A percentile compares a stretch with the other conserved stretches of the same genome.
Evolutionary conservation across 495 filamentous ascomycete species (phyloP).

Genomic region (Tuber magnatum): DNA sequence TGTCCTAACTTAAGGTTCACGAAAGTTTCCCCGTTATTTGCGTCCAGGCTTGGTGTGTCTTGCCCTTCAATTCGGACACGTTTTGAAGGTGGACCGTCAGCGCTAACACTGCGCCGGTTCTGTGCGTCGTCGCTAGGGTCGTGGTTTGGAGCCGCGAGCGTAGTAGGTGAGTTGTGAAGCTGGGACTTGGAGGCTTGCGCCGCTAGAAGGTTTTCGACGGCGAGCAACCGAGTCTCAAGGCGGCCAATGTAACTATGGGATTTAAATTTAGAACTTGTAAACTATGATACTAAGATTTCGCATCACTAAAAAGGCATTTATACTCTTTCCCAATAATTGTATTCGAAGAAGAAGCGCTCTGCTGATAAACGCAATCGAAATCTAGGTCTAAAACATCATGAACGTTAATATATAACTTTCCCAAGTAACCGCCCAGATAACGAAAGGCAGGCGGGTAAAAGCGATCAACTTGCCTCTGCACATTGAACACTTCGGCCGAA

Average conservation of each 20-base stretch:
- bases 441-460: neutral
- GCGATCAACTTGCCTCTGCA: slow-evolving; percentile 39
- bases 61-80: slow-evolving; percentile 1
- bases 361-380: slow-evolving; percentile 47
- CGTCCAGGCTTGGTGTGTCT: slow-evolving; percentile 10
- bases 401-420: neutral
- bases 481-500: slow-evolving; percentile 45
- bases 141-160: slow-evolving; percentile 20
- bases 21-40: slow-evolving; percentile 37
- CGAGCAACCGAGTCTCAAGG: slow-evolving; percentile 36
- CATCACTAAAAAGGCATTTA: slow-evolving; percentile 7
- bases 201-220: slow-evolving; percentile 38
- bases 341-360: slow-evolving; percentile 43
- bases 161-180: slow-evolving; percentile 2
- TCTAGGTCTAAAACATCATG: slow-evolving; percentile 39
- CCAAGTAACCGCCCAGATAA: neutral
- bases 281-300: neutral
- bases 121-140: slow-evolving; percentile 21
- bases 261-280: neutral
- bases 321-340: slow-evolving; percentile 48
- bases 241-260: slow-evolving; percentile 36
- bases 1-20: slow-evolving; percentile 35
- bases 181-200: slow-evolving; percentile 30
- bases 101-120: neutral
- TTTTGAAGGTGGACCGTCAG: slow-evolving; percentile 2